These are phyloP conservation scores for Glaciozyma martinii DNA, from an alignment of 768 basidiomycete genomes.

Conservation along the genomic window DNA sequence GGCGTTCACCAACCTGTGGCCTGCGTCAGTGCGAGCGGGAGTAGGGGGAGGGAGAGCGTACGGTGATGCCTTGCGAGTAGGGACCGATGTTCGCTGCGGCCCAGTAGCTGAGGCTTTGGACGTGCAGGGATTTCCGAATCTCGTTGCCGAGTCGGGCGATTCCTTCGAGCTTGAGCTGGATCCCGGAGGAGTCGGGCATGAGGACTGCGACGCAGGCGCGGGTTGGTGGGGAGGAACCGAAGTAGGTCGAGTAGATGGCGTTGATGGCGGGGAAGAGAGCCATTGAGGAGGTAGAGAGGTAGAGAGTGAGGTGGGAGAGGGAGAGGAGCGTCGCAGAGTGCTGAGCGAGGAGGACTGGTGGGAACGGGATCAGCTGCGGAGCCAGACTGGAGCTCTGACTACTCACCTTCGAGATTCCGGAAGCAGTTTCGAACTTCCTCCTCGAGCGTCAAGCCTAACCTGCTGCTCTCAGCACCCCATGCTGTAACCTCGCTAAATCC, in stretches of 20 bases:
- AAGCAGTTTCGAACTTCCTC: constrained; percentile 69
- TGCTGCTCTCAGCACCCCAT: neutral
- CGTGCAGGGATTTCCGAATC: constrained; percentile 67
- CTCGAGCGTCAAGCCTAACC: constrained; percentile 44
- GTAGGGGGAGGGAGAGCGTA: constrained; percentile 41
- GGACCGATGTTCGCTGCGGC: constrained; percentile 98
- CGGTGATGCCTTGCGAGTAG: constrained; percentile 85
- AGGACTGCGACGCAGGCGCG: constrained; percentile 85
- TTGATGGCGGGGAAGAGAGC: constrained; percentile 69
- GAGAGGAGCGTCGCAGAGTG: constrained; percentile 51
- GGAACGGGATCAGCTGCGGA: neutral
- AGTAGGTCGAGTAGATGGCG: constrained; percentile 65
- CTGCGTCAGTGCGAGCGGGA: neutral
- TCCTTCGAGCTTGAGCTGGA: constrained; percentile 64
- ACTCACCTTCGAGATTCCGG: constrained; percentile 52
- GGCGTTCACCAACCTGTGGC: constrained; percentile 52
- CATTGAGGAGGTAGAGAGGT: constrained; percentile 56
- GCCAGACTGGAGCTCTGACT: neutral
- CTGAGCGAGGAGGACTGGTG: constrained; percentile 49
- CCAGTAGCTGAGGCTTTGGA: constrained; percentile 96
- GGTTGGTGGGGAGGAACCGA: constrained; percentile 83
- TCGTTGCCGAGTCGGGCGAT: constrained; percentile 52
- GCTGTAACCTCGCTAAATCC: constrained; percentile 53
- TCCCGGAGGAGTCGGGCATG: constrained; percentile 44
- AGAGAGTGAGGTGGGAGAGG: constrained; percentile 68